These are phyloP conservation scores for Zopfochytrium polystomum DNA, from an alignment of 371 early-diverging fungal genomes.

Conservation along the genomic window DNA sequence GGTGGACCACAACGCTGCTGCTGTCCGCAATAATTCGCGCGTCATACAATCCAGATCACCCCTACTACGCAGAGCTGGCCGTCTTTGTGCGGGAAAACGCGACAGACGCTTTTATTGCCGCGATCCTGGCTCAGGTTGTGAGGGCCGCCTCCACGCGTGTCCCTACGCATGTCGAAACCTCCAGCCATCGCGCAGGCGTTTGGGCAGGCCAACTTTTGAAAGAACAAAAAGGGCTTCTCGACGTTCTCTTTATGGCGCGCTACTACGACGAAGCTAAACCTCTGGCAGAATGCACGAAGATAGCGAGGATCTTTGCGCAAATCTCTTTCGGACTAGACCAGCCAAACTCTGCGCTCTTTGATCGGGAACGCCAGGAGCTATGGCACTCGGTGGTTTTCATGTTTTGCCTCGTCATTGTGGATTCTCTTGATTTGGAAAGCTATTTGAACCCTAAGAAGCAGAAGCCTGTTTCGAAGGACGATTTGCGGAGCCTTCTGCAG, in stretches of 20 bases:
- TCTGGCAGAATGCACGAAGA: slow-evolving; percentile 9
- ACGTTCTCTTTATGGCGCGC: slow-evolving; percentile 36
- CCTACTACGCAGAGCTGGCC: slow-evolving; percentile 12
- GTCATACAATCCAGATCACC: slow-evolving; percentile 26
- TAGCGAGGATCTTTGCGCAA: slow-evolving; percentile 12
- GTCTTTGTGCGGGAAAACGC: slow-evolving; percentile 5
- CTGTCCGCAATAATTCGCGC: slow-evolving; percentile 29
- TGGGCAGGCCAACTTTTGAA: slow-evolving; percentile 34
- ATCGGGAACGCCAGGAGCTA: slow-evolving; percentile 19
- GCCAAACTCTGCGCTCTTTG: slow-evolving; percentile 33
- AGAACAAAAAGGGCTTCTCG: slow-evolving; percentile 33
- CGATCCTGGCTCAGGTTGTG: slow-evolving; percentile 18
- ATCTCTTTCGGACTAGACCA: slow-evolving; percentile 31
- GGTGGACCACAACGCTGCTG: slow-evolving; percentile 19
- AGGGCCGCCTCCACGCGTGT: slow-evolving; percentile 7
- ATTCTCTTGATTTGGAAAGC: slow-evolving; percentile 27
- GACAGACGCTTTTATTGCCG: not conserved
- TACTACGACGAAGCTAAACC: slow-evolving; percentile 22
- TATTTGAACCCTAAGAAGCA: slow-evolving; percentile 6
- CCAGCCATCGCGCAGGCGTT: slow-evolving; percentile 8
- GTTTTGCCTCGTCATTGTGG: slow-evolving; percentile 28
- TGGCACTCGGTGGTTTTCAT: slow-evolving; percentile 24
- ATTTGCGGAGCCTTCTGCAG: too few relatives aligned
- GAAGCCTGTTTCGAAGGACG: not conserved
- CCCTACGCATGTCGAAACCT: slow-evolving; percentile 20